A percentile compares a stretch with the other conserved stretches of the same genome.
phyloP scores from a whole-genome alignment of 352 stramenopile genomes.

The Phytopythium aichiense region DNA sequence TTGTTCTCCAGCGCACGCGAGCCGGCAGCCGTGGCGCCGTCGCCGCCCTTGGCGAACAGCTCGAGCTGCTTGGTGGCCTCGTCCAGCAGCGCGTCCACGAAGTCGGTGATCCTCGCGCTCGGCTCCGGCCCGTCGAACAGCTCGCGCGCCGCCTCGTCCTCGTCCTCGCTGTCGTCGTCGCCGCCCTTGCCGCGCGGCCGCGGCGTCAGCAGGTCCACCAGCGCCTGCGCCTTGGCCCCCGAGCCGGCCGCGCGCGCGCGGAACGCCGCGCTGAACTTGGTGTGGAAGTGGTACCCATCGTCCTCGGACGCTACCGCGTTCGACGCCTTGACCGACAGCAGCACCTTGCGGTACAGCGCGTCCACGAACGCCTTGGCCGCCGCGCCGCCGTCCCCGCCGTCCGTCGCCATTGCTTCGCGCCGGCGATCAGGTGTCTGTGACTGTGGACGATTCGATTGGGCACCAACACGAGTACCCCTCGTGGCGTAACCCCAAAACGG shows the following conservation, averaged over 20 bases:
- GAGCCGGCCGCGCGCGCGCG: conserved; percentile 26
- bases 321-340: conserved; percentile 77
- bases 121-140: conserved; percentile 79
- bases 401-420: conserved; percentile 15
- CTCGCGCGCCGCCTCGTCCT: conserved; percentile 30
- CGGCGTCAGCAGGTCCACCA: conserved; percentile 46
- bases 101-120: conserved; percentile 68
- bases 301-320: conserved; percentile 75
- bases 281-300: conserved; percentile 83
- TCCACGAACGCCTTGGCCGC: conserved; percentile 39
- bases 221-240: conserved; percentile 37
- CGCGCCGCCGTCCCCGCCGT: conserved; percentile 14
- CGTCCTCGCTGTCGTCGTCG: conserved; percentile 38
- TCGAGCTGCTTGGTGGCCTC: conserved; percentile 76
- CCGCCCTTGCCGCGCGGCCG: conserved; percentile 11
- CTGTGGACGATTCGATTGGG: conserved; percentile 2
- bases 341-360: conserved; percentile 68
- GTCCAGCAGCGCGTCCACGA: conserved; percentile 77
- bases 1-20: conserved; percentile 55
- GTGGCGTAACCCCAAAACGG: neutral
- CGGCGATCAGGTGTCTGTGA: neutral
- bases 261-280: conserved; percentile 68
- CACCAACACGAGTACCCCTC: neutral
- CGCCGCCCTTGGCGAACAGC: conserved; percentile 38
- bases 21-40: conserved; percentile 6